These are phyloP conservation scores for Fraxinus sp. DNA, from an alignment of 305 asterid genomes.

Conservation along the genomic window DNA sequence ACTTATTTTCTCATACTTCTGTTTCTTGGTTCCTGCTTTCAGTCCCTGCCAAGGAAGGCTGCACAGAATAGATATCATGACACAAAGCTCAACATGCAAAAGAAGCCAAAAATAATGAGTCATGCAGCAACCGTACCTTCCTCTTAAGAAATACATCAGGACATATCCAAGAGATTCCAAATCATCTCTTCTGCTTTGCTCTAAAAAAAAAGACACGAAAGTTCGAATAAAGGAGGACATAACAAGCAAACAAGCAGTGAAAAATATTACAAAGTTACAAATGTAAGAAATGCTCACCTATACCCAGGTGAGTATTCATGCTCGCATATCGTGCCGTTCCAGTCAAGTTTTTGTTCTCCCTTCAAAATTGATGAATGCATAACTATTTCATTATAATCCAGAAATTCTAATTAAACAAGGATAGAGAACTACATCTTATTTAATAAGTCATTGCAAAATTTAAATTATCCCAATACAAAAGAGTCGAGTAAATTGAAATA, in stretches of 20 bases:
- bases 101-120: conserved; percentile 15
- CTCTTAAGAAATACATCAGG: conserved; percentile 87
- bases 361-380: conserved; percentile 30
- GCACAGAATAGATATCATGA: conserved; percentile 34
- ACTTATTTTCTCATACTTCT: conserved; percentile 89
- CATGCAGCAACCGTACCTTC: conserved; percentile 55
- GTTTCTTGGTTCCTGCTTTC: conserved; percentile 93
- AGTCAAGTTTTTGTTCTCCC: conserved; percentile 97
- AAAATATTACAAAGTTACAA: conserved; percentile 9
- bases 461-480: not conserved
- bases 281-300: conserved; percentile 53
- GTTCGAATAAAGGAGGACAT: conserved; percentile 21
- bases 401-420: not conserved
- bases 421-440: not conserved
- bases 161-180: conserved; percentile 98
- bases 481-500: not conserved
- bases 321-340: conserved; percentile 98
- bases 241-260: conserved; percentile 10
- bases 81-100: conserved; percentile 22
- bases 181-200: conserved; percentile 99
- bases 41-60: conserved; percentile 99
- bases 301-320: conserved; percentile 94
- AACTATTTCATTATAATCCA: conserved; percentile 4
- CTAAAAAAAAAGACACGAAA: conserved; percentile 34
- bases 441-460: not conserved